Evolutionary conservation across 169 alveolate species (phyloP).

Genomic region (Plasmodium relictum): DNA sequence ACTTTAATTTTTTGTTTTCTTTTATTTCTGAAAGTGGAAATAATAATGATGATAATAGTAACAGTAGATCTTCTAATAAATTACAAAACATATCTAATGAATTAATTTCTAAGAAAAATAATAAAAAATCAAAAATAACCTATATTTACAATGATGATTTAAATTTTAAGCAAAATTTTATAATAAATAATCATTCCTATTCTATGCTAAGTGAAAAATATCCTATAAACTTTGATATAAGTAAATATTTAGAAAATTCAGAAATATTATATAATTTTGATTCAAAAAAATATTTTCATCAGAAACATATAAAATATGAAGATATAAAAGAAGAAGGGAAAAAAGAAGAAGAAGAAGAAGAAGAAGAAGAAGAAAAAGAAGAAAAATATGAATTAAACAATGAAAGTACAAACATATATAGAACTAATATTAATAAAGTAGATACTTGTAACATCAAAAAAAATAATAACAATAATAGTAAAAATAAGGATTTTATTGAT

Average conservation of each 20-base stretch:
- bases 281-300: not conserved
- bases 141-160: slow-evolving; percentile 2
- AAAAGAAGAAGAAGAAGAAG: not conserved
- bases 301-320: not conserved
- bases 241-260: not conserved
- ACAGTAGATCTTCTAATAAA: not conserved
- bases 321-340: not conserved
- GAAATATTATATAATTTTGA: not conserved
- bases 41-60: not conserved
- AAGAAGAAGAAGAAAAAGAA: not conserved
- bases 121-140: not conserved
- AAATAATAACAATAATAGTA: too few relatives aligned
- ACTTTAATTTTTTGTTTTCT: slow-evolving; percentile 45
- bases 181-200: not conserved
- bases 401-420: not conserved
- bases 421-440: not conserved
- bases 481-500: not conserved
- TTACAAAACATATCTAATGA: not conserved
- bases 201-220: not conserved
- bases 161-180: slow-evolving; percentile 7
- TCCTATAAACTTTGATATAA: not conserved
- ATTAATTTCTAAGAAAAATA: not conserved
- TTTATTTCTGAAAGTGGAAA: slow-evolving; percentile 8
- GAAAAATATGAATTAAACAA: not conserved
- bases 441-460: not conserved